Conservation (phyloP, 139 green algal genomes). For the Asterochloris erici region DNA sequence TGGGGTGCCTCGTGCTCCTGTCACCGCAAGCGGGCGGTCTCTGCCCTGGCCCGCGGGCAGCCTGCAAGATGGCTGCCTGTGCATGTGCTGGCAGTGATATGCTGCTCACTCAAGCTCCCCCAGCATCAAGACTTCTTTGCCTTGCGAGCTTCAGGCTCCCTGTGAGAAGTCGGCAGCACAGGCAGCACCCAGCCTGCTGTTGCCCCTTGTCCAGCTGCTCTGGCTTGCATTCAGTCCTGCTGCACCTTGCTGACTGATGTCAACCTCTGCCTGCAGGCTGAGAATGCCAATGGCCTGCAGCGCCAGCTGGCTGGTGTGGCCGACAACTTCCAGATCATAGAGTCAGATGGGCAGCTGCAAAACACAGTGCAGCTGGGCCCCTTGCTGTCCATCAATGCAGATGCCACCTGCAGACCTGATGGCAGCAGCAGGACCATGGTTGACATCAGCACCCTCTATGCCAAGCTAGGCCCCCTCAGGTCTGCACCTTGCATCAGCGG, state of each 20-base stretch:
- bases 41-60: no score
- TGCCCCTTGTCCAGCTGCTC: background rate
- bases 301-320: conserved; percentile 34
- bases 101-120: background rate
- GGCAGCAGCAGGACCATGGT: conserved; percentile 44
- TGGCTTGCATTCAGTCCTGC: background rate
- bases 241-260: background rate
- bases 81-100: background rate
- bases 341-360: conserved; percentile 37
- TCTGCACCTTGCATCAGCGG: background rate
- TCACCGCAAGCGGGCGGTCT: no score
- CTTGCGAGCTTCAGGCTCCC: no score
- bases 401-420: conserved; percentile 38
- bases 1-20: background rate
- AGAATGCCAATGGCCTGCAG: conserved; percentile 60
- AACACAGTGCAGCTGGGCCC: conserved; percentile 64
- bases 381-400: conserved; percentile 43
- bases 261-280: conserved; percentile 38
- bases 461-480: conserved; percentile 44
- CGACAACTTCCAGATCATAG: conserved; percentile 64
- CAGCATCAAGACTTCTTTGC: background rate
- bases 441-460: conserved; percentile 35
- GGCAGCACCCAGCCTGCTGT: background rate
- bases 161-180: no score
- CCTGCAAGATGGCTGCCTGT: no score